Base-by-base conservation (phyloP, 2,329 filamentous ascomycete species). In the Magnaporthales sp. region DNA sequence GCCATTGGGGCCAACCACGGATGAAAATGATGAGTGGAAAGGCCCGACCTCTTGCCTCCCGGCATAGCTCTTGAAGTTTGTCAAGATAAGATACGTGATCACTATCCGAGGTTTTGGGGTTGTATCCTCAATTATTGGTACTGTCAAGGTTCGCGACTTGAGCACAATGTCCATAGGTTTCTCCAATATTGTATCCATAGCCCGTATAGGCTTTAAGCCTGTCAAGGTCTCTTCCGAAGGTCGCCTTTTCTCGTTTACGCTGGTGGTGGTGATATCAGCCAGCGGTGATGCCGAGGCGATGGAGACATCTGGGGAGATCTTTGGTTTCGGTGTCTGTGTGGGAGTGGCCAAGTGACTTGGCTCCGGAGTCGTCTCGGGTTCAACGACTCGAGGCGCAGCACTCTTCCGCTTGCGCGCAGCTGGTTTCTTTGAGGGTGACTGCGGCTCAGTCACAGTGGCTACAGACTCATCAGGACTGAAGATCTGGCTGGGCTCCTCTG, bases 31-130 rank as follows among this genome's bases (percentile, higher is more conserved):
- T 1, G 92, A 86, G 76, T 99, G 95, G 76, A 99, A 99, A 0
- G 95, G 95, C 0, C 95, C 95, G 68, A 99, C 95, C 78, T 96
- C 90, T 77, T 99, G 95, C 69, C 91, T 84, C 4, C 95, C 95
- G 19, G 95, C 95, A 76, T 99, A 99, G 80, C 94, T 98, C 81
- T 99, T 99, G 86, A 99, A 99, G 78, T 99, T 99, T 70, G 87
- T 96, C 71, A 99, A 84, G 68, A 96, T 89, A 63, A 99, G 83
- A 75, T 97, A 92, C 22, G 92, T 95, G 70, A 99, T 94, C 66
- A 98, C 94, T 70, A 95, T 93, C 66, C 95, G 90, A 65, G 92
- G 83, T 76, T 93, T 96, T 1, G 93, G 91, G 0, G 85, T 88
- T 0, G 85, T 86, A 29, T 92, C 87, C 75, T 96, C 91, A 60